Evolutionary conservation across 75 land plant genomes (phyloP).

Genomic region (Picea glauca): DNA sequence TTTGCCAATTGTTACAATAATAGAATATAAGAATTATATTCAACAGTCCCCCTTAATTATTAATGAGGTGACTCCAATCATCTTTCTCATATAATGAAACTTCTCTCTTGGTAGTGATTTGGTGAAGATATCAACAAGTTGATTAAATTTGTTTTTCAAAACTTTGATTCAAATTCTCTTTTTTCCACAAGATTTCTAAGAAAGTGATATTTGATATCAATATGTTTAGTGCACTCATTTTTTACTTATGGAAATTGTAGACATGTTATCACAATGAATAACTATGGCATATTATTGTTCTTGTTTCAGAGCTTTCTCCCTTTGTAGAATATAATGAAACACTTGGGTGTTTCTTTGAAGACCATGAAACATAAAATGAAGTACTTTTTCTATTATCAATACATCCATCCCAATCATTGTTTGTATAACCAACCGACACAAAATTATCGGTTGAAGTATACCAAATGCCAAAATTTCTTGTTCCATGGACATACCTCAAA

Average conservation of each 20-base stretch:
- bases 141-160: not conserved
- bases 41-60: not conserved
- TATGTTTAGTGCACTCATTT: constrained; percentile 18
- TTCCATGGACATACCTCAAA: constrained; percentile 7
- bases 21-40: not conserved
- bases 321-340: constrained; percentile 5
- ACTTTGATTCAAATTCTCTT: not conserved
- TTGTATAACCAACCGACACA: not conserved
- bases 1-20: too few species aligned
- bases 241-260: constrained; percentile 11
- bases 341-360: constrained; percentile 14
- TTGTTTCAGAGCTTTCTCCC: not conserved
- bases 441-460: not conserved
- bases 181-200: not conserved
- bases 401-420: constrained; percentile 12
- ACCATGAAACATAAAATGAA: constrained; percentile 14
- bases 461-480: not conserved
- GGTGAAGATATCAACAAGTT: not conserved
- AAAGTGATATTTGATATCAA: constrained; percentile 16
- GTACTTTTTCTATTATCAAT: constrained; percentile 15
- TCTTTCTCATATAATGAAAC: not conserved
- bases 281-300: not conserved
- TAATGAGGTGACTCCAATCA: not conserved
- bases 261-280: not conserved
- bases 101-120: not conserved